Conservation (phyloP, 2,329 filamentous ascomycete genomes). For the Fusarium sp. region DNA sequence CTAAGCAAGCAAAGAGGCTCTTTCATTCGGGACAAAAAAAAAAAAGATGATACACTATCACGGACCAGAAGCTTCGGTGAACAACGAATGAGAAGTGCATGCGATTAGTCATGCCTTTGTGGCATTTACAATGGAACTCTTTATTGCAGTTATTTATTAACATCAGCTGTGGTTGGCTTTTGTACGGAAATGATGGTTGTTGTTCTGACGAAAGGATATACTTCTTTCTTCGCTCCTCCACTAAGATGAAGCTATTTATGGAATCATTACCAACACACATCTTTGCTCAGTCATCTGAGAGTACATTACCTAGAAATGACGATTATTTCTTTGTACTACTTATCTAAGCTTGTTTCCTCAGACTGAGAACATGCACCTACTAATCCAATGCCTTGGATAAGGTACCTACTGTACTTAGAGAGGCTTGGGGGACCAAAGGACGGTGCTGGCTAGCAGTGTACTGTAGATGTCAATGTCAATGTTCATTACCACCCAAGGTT, state of each 20-base stretch:
- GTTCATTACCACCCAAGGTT: constrained; percentile 9
- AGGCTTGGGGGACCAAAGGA: neutral
- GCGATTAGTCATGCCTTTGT: constrained; percentile 26
- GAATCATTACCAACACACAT: neutral
- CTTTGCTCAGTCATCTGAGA: neutral
- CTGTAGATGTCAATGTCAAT: neutral
- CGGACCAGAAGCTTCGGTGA: constrained; percentile 35
- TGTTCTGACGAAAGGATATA: neutral
- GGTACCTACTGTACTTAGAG: neutral
- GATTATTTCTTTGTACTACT: neutral
- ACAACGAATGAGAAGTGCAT: neutral
- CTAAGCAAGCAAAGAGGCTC: neutral
- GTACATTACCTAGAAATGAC: neutral
- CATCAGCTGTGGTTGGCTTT: neutral
- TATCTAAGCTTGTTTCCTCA: constrained; percentile 3
- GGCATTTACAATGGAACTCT: neutral
- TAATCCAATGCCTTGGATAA: neutral
- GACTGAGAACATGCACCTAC: neutral
- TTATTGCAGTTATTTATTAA: neutral
- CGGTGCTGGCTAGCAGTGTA: neutral
- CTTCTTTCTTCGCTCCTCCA: neutral
- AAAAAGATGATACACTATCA: constrained; percentile 11
- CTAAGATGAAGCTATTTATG: constrained; percentile 7
- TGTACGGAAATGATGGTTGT: neutral
- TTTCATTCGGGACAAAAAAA: constrained; percentile 15